Percentiles rank a stretch among this genome's conserved stretches.
These are phyloP conservation scores for Brassica juncea DNA, from an alignment of 345 rosid genomes.

Conservation along the genomic window DNA sequence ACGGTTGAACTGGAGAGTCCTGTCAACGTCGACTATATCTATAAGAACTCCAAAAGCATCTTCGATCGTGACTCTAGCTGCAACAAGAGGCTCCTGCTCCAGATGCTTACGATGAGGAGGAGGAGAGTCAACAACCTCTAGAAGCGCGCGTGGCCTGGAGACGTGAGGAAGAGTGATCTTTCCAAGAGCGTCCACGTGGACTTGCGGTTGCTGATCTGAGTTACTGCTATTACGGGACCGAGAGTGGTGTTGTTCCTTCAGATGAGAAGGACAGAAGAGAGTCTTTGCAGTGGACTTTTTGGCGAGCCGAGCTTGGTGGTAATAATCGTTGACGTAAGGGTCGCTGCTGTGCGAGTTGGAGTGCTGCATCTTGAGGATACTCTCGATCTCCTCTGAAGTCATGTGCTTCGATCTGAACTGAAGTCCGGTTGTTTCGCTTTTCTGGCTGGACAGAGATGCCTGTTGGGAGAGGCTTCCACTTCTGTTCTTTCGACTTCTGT, in stretches of 20 bases:
- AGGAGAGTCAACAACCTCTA: constrained; percentile 68
- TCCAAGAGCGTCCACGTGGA: constrained; percentile 62
- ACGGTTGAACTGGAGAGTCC: constrained; percentile 65
- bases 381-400: constrained; percentile 95
- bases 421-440: constrained; percentile 67
- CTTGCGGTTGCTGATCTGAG: constrained; percentile 61
- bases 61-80: constrained; percentile 91
- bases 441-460: constrained; percentile 70
- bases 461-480: constrained; percentile 71
- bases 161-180: constrained; percentile 61
- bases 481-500: constrained; percentile 55
- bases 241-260: constrained; percentile 76
- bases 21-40: constrained; percentile 85
- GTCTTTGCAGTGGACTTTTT: constrained; percentile 58
- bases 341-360: constrained; percentile 77
- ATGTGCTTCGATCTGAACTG: constrained; percentile 90
- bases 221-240: constrained; percentile 64
- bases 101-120: constrained; percentile 60
- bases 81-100: constrained; percentile 94
- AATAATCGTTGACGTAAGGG: constrained; percentile 88
- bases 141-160: constrained; percentile 68
- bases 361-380: constrained; percentile 96
- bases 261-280: constrained; percentile 77
- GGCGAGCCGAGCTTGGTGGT: constrained; percentile 89
- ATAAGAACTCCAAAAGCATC: constrained; percentile 73